Evolutionary conservation across 345 rosid species (phyloP).

Genomic region (Brassica juncea): DNA sequence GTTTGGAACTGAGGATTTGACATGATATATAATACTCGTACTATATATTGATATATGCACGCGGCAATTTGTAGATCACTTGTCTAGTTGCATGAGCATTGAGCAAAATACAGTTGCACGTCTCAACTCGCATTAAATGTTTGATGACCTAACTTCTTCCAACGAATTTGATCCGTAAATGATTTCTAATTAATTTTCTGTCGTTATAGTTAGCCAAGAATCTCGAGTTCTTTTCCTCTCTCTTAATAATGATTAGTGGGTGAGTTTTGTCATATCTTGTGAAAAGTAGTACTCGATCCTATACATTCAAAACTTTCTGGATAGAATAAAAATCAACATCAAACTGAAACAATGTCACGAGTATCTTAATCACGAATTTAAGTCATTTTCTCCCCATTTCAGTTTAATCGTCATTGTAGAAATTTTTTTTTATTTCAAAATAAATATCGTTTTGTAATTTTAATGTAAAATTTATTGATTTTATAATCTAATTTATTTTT

Average conservation of each 20-base stretch:
- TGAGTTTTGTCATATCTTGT: not conserved
- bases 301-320: not conserved
- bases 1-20: constrained; percentile 11
- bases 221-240: not conserved
- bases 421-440: no score
- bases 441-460: no score
- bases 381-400: not conserved
- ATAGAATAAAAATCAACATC: not conserved
- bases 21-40: constrained; percentile 1
- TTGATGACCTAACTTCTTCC: constrained; percentile 8
- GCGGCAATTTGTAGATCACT: constrained; percentile 29
- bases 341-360: not conserved
- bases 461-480: no score
- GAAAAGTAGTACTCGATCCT: not conserved
- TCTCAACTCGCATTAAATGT: constrained; percentile 34
- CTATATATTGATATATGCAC: not conserved
- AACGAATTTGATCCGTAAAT: constrained; percentile 9
- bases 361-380: not conserved
- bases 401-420: no score
- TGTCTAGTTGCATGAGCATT: constrained; percentile 14
- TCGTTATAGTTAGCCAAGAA: not conserved
- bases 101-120: constrained; percentile 28
- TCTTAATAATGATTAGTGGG: not conserved
- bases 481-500: no score
- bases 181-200: not conserved